These are phyloP conservation scores for Citrus australasica DNA, from an alignment of 345 rosid species.

Conservation along the genomic window DNA sequence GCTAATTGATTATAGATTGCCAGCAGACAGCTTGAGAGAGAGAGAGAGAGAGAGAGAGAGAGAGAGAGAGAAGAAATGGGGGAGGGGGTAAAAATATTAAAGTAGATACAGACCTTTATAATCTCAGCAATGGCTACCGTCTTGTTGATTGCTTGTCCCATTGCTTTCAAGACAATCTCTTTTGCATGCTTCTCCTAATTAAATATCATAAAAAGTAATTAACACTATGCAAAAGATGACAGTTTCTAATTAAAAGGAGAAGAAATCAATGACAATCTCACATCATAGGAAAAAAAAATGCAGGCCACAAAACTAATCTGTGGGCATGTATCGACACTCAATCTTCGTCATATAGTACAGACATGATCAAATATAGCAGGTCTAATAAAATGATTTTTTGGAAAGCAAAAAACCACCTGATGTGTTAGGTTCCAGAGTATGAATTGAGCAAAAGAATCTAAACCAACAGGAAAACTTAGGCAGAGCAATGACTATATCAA, in stretches of 20 bases:
- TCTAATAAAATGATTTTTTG: too few relatives aligned
- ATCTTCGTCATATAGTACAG: neutral
- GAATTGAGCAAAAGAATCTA: neutral
- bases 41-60: neutral
- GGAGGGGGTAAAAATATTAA: neutral
- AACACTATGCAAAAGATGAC: neutral
- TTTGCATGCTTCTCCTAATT: constrained; percentile 59
- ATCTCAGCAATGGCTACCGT: constrained; percentile 82
- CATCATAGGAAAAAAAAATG: neutral
- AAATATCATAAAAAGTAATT: constrained; percentile 1
- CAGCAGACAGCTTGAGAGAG: neutral
- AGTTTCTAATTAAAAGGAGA: neutral
- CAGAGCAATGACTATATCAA: neutral
- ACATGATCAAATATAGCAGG: neutral
- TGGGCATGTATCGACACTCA: neutral
- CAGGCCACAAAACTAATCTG: neutral
- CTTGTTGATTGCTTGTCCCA: constrained; percentile 95
- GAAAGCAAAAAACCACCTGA: neutral
- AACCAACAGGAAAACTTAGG: neutral
- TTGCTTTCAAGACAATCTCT: constrained; percentile 84
- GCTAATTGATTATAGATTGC: neutral
- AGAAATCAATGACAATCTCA: neutral
- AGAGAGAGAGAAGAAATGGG: neutral
- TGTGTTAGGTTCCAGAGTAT: neutral
- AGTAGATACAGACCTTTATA: constrained; percentile 49